Evolutionary conservation across 163 green algal genomes (phyloP), one percentile per base, ranked within the genome.

Genomic region (Chlamydomonas reinhardtii): DNA sequence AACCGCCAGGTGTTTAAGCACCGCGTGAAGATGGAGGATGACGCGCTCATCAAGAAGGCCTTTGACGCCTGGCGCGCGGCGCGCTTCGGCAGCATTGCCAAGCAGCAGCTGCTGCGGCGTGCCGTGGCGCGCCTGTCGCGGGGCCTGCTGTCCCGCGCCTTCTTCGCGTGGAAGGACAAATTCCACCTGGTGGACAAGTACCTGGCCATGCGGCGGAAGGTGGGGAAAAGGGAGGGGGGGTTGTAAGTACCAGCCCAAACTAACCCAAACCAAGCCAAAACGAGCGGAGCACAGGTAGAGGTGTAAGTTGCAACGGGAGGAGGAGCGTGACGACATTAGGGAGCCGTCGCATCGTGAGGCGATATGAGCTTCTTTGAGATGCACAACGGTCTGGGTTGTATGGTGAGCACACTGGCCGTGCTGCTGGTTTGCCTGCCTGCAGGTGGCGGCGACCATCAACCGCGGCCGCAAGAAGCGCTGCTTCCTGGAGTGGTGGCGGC

Each of bases 1-100:
- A 98, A 96, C 92, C 92, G 93, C 71, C 80, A 84, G 39, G 88
- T 96, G 70, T 96, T 97, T 76, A 89, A 96, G 90, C 88, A 91
- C 64, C 89, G 93, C 29, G 88, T 96, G 76, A 69, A 91, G 64
- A 65, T 89, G 72, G 86, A 92, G 56, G 92, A 95, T 59, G 52
- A 72, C 2, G 43, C 80, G 20, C 68, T 93, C 16, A 59, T 90
- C 62, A 89, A 89, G 27, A 91, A 91, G 68, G 89, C 79, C 24
- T 90, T 96, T 25, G 72, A 91, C 52, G 91, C 82, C 16, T 96
- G 94, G 94, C 76, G 83, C 15, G 86, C 82, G 0, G 79, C 76
- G 6, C 73, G 86, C 68, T 88, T 84, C 27, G 90, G 85, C 20
- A 83, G 37, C 4, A 20, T 90, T 0, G 89, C 83, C 37, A 94